These are phyloP conservation scores for Aspergillus texensis DNA, from an alignment of 2,329 filamentous ascomycete genomes.

Conservation along the genomic window DNA sequence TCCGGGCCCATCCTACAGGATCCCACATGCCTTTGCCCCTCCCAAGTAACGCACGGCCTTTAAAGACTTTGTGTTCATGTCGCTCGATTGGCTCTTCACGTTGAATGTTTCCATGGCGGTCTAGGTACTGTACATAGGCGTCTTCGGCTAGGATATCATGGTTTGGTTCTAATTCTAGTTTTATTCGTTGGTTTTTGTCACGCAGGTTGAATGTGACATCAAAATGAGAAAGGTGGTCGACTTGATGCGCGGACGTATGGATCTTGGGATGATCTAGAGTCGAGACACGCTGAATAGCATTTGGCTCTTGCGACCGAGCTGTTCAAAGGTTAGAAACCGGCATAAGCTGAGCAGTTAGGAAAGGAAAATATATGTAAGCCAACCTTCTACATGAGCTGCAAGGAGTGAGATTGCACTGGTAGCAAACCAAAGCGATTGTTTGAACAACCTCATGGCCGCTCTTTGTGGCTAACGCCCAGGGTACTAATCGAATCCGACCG, in stretches of 20 bases:
- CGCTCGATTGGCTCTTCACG: slow-evolving; percentile 71
- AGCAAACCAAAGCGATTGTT: slow-evolving; percentile 28
- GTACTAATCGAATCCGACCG: slow-evolving; percentile 8
- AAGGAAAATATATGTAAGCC: not conserved
- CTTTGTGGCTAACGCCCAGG: slow-evolving; percentile 13
- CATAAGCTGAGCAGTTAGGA: not conserved
- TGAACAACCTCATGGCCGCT: slow-evolving; percentile 30
- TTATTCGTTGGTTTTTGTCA: slow-evolving; percentile 67
- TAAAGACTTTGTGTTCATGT: slow-evolving; percentile 78
- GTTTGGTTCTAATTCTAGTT: slow-evolving; percentile 83
- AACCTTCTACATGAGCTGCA: slow-evolving; percentile 19
- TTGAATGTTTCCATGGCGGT: slow-evolving; percentile 68
- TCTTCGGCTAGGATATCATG: slow-evolving; percentile 82
- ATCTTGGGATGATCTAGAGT: slow-evolving; percentile 75
- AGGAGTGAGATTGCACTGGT: slow-evolving; percentile 30
- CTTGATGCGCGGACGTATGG: slow-evolving; percentile 74
- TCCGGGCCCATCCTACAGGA: slow-evolving; percentile 82
- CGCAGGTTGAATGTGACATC: slow-evolving; percentile 80
- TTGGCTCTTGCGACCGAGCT: slow-evolving; percentile 74
- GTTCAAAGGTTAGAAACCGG: slow-evolving; percentile 13
- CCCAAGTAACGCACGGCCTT: slow-evolving; percentile 74
- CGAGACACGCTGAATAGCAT: slow-evolving; percentile 74
- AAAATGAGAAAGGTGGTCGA: slow-evolving; percentile 81
- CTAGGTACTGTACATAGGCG: slow-evolving; percentile 73
- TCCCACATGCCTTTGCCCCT: slow-evolving; percentile 69